Evolutionary conservation across 768 basidiomycete genomes (phyloP).

Genomic region (Artomyces pyxidatus): DNA sequence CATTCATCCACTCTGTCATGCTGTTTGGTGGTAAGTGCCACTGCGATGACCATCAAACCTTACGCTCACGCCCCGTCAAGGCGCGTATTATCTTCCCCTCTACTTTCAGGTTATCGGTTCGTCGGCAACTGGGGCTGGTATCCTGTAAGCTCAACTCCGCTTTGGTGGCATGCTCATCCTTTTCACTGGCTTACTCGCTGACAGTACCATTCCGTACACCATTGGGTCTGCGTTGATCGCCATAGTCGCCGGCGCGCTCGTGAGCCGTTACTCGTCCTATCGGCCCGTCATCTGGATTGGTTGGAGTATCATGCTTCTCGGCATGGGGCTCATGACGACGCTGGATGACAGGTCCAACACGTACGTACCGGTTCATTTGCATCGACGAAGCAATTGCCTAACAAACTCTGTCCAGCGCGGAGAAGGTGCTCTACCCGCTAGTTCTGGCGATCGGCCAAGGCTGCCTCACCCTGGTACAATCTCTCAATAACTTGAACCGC

Average conservation of each 20-base stretch:
- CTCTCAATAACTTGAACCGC: not conserved
- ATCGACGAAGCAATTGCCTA: not conserved
- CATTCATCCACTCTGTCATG: constrained; percentile 54
- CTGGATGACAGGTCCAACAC: constrained; percentile 47
- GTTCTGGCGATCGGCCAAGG: constrained; percentile 59
- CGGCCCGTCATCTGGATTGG: constrained; percentile 54
- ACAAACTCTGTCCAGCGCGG: constrained; percentile 37
- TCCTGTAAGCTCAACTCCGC: constrained; percentile 34
- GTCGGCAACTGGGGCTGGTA: constrained; percentile 61
- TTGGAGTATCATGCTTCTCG: constrained; percentile 50
- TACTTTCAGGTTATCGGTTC: constrained; percentile 75
- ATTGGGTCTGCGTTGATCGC: constrained; percentile 49
- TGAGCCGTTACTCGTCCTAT: constrained; percentile 52
- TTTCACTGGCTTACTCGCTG: too few relatives aligned
- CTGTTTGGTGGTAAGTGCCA: constrained; percentile 54
- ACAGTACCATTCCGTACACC: constrained; percentile 69
- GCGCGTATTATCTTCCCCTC: constrained; percentile 62
- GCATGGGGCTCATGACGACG: constrained; percentile 66
- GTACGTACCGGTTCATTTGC: constrained; percentile 21
- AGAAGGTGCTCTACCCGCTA: constrained; percentile 56
- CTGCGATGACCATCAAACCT: too few relatives aligned
- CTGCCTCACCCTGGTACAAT: constrained; percentile 49
- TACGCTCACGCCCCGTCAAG: constrained; percentile 22
- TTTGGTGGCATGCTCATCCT: too few relatives aligned
- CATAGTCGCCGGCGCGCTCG: constrained; percentile 45